Evolutionary conservation across 495 filamentous ascomycete species (phyloP).

Genomic region (Penicillium lagena): DNA sequence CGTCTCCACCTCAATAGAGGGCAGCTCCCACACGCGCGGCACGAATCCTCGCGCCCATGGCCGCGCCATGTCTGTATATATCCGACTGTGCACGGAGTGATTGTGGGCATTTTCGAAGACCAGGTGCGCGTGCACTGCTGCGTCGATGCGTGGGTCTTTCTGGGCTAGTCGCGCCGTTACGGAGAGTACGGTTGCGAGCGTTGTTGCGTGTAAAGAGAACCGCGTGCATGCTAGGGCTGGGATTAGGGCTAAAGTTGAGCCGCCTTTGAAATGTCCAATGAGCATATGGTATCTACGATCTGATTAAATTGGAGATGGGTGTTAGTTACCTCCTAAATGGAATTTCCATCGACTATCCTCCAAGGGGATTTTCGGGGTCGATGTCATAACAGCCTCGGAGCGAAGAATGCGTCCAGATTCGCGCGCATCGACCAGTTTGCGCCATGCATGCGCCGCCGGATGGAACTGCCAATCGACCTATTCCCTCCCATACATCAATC

Average conservation of each 20-base stretch:
- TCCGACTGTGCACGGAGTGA: conserved; percentile 9
- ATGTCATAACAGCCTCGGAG: conserved; percentile 16
- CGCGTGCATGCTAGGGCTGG: conserved; percentile 18
- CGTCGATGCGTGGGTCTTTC: conserved; percentile 24
- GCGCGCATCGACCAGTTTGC: conserved; percentile 20
- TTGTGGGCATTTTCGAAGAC: conserved; percentile 11
- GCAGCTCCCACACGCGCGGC: conserved; percentile 26
- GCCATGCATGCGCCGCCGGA: conserved; percentile 28
- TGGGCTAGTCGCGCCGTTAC: conserved; percentile 5
- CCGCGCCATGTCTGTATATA: conserved; percentile 23
- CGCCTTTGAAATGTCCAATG: conserved; percentile 6
- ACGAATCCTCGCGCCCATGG: conserved; percentile 10
- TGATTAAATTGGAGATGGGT: too few species aligned
- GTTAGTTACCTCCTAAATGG: conserved; percentile 34
- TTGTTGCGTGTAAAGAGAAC: conserved; percentile 10
- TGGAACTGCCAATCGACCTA: conserved; percentile 26
- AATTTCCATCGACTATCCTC: conserved; percentile 53
- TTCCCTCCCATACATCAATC: neutral
- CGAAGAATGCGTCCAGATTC: conserved; percentile 21
- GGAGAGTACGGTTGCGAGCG: conserved; percentile 8
- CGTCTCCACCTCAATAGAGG: conserved; percentile 23
- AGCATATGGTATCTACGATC: neutral
- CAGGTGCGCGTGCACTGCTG: conserved; percentile 22
- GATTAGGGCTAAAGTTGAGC: conserved; percentile 17
- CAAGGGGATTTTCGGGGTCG: conserved; percentile 9